Base-by-base conservation (phyloP, 2,329 filamentous ascomycete genomes). In the Xylariaceae sp. region DNA sequence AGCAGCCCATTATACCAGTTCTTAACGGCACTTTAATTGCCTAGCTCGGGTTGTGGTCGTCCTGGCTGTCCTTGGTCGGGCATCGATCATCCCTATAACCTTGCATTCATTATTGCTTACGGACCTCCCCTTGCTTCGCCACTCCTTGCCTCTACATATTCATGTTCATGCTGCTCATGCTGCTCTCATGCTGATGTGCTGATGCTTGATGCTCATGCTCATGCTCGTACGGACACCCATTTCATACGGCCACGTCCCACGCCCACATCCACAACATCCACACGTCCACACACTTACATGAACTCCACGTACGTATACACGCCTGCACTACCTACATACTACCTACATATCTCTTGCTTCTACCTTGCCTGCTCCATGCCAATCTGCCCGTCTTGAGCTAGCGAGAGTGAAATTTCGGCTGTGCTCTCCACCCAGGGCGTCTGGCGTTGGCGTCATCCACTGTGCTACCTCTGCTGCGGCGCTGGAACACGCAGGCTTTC, bases 381-480 rank as follows among this genome's bases (percentile, higher is more conserved):
- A 42, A 42, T 13, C 37, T 42, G 13, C 37, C 37, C 13, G 37
- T 42, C 37, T 13, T 10, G 13, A 13, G 13, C 37, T 13, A 45
- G 42, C 11, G 42, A 45, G 49, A 55, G 51, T 55, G 50, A 57
- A 47, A 54, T 57, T 45, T 30, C 23, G n/a, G 51, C 50, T 54
- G 47, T 55, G 47, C 55, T 58, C 51, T 52, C 55, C 59, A 60
- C 57, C 50, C 23, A 30, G 23, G 23, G 23, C 42, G 18, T 18
- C 8, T 9, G 35, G 56, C 49, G 42, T 53, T 60, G 57, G 56
- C 51, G 48, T 59, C 18, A 48, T 55, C 35, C 56, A 52, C 55
- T 51, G 48, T 61, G 42, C 18, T 13, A 45, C 54, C 8, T 51
- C n/a, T 47, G 49, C 48, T 35, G 42, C 35, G 18, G 10, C 42